Evolutionary conservation across 108 stramenopile species (phyloP).

Genomic region (Stephanodiscus triporus): DNA sequence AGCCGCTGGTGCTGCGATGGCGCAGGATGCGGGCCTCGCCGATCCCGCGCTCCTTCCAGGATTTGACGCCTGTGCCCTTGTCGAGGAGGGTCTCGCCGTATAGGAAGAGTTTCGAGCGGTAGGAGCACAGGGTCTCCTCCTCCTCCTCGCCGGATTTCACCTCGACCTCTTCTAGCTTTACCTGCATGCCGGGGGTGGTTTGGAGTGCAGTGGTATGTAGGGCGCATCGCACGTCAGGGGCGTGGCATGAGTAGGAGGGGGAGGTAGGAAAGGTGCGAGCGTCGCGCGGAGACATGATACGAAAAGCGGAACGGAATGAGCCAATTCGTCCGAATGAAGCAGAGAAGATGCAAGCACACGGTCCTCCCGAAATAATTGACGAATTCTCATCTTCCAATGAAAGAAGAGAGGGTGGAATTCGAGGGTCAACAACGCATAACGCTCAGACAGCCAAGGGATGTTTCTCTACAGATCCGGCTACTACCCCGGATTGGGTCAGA

Average conservation of each 20-base stretch:
- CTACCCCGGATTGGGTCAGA: conserved; percentile 10
- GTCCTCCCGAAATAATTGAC: not conserved
- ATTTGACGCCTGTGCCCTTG: conserved; percentile 96
- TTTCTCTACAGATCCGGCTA: conserved; percentile 6
- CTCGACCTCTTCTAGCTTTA: conserved; percentile 98
- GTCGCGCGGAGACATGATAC: no score
- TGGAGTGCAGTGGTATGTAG: not conserved
- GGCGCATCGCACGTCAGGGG: not conserved
- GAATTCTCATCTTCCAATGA: not conserved
- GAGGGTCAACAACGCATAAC: not conserved
- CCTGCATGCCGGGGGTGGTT: conserved; percentile 49
- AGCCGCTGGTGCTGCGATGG: conserved; percentile 88
- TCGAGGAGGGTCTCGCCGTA: conserved; percentile 98
- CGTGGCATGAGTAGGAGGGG: not conserved
- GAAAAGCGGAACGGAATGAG: not conserved
- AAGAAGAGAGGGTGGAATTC: not conserved
- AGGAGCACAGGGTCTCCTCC: conserved; percentile 74
- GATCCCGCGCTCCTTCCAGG: conserved; percentile 98
- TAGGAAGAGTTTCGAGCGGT: conserved; percentile 94
- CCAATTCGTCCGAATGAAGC: not conserved
- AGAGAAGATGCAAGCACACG: not conserved
- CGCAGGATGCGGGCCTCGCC: conserved; percentile 96
- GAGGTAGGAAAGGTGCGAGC: not conserved
- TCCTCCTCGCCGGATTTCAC: conserved; percentile 98
- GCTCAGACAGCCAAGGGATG: conserved; percentile 13